Percentiles rank a stretch among this genome's conserved stretches.
Conservation (phyloP, 1,139 yeast species). For the Blastobotrys aristatus region DNA sequence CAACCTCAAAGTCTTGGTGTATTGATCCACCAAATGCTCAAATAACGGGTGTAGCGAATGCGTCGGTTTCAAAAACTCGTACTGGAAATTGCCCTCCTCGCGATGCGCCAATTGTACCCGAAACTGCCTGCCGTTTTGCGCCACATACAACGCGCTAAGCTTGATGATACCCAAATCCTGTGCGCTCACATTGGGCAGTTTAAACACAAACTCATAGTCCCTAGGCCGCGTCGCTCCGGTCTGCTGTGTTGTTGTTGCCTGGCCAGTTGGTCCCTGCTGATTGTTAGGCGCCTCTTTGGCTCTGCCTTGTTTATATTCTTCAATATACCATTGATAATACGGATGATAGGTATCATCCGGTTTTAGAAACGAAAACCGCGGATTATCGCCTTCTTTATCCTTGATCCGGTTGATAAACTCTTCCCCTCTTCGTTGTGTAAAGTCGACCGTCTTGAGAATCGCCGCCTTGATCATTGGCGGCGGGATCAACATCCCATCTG, state of each 20-base stretch:
- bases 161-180: conserved; percentile 67
- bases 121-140: conserved; percentile 48
- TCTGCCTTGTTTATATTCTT: conserved; percentile 29
- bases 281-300: conserved; percentile 14
- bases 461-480: conserved; percentile 51
- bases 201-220: conserved; percentile 44
- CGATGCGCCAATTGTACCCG: conserved; percentile 40
- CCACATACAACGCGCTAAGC: conserved; percentile 65
- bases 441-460: conserved; percentile 42
- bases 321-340: conserved; percentile 47
- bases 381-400: conserved; percentile 42
- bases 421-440: conserved; percentile 14
- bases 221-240: conserved; percentile 26
- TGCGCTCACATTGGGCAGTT: conserved; percentile 53
- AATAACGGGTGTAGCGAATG: conserved; percentile 64
- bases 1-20: conserved; percentile 39
- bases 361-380: conserved; percentile 60
- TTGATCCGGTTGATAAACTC: conserved; percentile 56
- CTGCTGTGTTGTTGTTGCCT: neutral
- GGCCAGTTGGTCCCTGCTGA: conserved; percentile 4
- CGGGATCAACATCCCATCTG: conserved; percentile 48
- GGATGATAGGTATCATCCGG: conserved; percentile 50
- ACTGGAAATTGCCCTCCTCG: conserved; percentile 47
- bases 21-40: conserved; percentile 51
- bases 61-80: conserved; percentile 56